A percentile compares a stretch with the other conserved stretches of the same genome.
Evolutionary conservation across 305 asterid species (phyloP).

Genomic region (Rubia tinctorum): DNA sequence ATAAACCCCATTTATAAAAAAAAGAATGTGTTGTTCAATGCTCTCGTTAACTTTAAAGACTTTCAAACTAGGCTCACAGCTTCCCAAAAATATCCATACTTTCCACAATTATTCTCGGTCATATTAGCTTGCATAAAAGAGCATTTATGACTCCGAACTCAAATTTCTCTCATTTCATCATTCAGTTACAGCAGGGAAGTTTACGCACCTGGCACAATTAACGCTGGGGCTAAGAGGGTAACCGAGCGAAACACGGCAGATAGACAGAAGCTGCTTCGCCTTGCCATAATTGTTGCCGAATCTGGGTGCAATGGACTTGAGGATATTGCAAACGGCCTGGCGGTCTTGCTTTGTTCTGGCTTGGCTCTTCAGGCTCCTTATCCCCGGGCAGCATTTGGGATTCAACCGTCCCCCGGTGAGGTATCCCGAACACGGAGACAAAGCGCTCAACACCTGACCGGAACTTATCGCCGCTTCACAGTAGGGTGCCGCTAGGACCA

Average conservation of each 20-base stretch:
- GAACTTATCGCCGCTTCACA: background rate
- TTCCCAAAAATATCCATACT: no score
- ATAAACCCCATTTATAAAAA: no score
- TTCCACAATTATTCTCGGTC: no score
- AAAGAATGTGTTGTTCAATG: no score
- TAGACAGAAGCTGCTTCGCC: background rate
- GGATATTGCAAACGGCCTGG: background rate
- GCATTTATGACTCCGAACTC: no score
- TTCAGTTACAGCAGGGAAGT: background rate
- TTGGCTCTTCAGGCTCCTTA: background rate
- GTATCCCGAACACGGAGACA: background rate
- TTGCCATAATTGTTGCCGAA: background rate
- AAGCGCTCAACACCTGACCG: background rate
- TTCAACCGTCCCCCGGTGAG: background rate
- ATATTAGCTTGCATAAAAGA: no score
- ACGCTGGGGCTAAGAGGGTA: constrained; percentile 2
- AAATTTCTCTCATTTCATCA: no score
- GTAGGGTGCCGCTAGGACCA: background rate
- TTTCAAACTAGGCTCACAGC: no score
- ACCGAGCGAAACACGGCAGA: background rate
- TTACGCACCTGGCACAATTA: background rate
- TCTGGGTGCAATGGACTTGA: background rate
- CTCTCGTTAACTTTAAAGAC: no score
- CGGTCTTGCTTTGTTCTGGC: background rate
- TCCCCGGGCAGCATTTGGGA: background rate